Evolutionary conservation across 2,329 filamentous ascomycete species (phyloP).

Genomic region (Gyromitra esculenta): DNA sequence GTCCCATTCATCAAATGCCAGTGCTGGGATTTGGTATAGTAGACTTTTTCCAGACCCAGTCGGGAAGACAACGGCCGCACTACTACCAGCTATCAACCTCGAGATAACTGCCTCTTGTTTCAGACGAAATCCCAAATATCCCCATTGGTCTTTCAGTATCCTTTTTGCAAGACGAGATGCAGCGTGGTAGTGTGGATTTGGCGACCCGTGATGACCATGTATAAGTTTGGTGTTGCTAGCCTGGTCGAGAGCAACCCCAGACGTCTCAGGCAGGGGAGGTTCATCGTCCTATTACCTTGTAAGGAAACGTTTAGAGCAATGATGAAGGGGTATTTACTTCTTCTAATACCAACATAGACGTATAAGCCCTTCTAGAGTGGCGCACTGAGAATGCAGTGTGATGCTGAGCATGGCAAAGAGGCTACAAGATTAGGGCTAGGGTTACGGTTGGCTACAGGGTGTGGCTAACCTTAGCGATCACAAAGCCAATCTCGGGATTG

Average conservation of each 20-base stretch:
- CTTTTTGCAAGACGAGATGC: slow-evolving; percentile 57
- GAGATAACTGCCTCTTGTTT: slow-evolving; percentile 64
- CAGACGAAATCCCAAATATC: slow-evolving; percentile 62
- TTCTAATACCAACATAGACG: not conserved
- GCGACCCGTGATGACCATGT: not conserved
- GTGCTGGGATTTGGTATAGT: slow-evolving; percentile 93
- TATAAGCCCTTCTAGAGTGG: not conserved
- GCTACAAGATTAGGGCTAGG: slow-evolving; percentile 27
- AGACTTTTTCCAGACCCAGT: slow-evolving; percentile 96
- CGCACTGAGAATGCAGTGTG: not conserved
- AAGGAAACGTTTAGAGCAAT: not conserved
- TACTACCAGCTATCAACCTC: slow-evolving; percentile 62
- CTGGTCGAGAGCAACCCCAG: not conserved
- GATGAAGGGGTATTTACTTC: slow-evolving; percentile 2
- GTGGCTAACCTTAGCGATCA: slow-evolving; percentile 16
- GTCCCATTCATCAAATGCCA: slow-evolving; percentile 64
- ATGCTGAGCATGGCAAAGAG: not conserved
- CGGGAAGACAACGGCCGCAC: slow-evolving; percentile 84
- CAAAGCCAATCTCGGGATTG: slow-evolving; percentile 15
- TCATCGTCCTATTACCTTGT: slow-evolving; percentile 8
- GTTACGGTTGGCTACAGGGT: not conserved
- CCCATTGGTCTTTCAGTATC: slow-evolving; percentile 62
- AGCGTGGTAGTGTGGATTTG: not conserved
- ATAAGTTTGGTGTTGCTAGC: not conserved
- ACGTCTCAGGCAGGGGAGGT: not conserved